Conservation (phyloP, 768 basidiomycete species). For the Termitomyces sp. region DNA sequence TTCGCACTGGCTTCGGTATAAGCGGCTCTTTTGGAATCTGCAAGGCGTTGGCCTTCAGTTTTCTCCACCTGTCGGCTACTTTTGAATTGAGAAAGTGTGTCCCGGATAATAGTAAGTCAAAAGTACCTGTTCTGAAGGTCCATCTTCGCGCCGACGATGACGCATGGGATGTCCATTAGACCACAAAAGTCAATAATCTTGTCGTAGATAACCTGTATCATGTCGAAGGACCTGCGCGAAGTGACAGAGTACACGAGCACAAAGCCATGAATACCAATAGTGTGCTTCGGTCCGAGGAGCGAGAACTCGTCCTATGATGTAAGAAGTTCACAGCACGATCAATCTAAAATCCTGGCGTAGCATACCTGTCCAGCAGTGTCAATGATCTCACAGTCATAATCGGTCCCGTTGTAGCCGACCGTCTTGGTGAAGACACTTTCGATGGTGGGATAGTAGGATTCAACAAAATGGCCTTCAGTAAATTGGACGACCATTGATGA, state of each 20-base stretch:
- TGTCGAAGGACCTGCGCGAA: slow-evolving; percentile 83
- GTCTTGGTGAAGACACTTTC: slow-evolving; percentile 76
- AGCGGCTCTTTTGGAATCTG: slow-evolving; percentile 63
- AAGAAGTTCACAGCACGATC: slow-evolving; percentile 3
- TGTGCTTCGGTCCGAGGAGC: slow-evolving; percentile 83
- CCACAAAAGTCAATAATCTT: slow-evolving; percentile 90
- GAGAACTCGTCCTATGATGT: slow-evolving; percentile 80
- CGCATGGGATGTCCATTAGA: slow-evolving; percentile 77
- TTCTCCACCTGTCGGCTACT: slow-evolving; percentile 62
- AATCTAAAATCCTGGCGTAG: slow-evolving; percentile 9
- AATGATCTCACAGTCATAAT: slow-evolving; percentile 91
- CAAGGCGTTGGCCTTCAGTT: slow-evolving; percentile 68
- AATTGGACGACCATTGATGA: slow-evolving; percentile 87
- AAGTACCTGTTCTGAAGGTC: slow-evolving; percentile 76
- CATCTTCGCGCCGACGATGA: slow-evolving; percentile 87
- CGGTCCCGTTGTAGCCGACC: slow-evolving; percentile 72
- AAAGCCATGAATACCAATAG: slow-evolving; percentile 92
- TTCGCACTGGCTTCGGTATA: slow-evolving; percentile 89
- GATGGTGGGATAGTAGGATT: slow-evolving; percentile 90
- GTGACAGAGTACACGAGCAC: slow-evolving; percentile 91
- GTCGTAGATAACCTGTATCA: slow-evolving; percentile 88
- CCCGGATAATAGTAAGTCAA: slow-evolving; percentile 7
- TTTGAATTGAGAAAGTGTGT: slow-evolving; percentile 13
- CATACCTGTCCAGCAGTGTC: slow-evolving; percentile 93
- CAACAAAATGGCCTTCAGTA: slow-evolving; percentile 82